Percentiles rank a stretch among this genome's conserved stretches.
Conservation (phyloP, 208 protist genomes). For the Wallacemonas sp. region DNA sequence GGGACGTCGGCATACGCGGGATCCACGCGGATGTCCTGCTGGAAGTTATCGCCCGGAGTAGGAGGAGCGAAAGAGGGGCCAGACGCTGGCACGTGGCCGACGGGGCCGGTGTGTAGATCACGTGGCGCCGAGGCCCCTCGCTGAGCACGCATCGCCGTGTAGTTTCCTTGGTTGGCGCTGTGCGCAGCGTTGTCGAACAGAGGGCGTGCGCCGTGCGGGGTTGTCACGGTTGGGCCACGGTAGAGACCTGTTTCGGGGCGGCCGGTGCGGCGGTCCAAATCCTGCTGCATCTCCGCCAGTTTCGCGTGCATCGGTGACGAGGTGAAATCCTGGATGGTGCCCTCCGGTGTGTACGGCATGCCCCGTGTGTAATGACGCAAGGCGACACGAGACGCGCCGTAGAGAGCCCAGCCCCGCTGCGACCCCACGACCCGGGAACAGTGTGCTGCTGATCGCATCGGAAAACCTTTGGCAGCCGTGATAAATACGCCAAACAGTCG, state of each 20-base stretch:
- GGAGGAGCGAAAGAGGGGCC: constrained; percentile 4
- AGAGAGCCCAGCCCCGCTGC: too few relatives aligned
- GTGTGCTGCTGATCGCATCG: too few relatives aligned
- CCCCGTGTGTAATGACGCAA: constrained; percentile 35
- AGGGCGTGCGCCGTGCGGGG: constrained; percentile 26
- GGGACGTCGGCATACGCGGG: constrained; percentile 35
- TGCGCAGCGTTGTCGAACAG: constrained; percentile 26
- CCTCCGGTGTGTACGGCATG: constrained; percentile 56
- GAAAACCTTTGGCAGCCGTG: not conserved
- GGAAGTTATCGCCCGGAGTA: constrained; percentile 20
- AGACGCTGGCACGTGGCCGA: too few relatives aligned
- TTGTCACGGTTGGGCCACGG: constrained; percentile 51
- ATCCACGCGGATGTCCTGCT: constrained; percentile 42
- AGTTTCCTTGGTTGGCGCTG: not conserved
- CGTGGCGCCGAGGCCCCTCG: not conserved
- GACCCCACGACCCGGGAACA: too few relatives aligned
- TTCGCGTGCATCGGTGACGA: constrained; percentile 43
- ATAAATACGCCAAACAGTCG: too few relatives aligned
- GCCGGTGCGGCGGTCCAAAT: constrained; percentile 38
- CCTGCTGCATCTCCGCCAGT: constrained; percentile 52
- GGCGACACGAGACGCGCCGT: too few relatives aligned
- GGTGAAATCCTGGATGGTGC: constrained; percentile 71
- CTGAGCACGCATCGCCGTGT: not conserved
- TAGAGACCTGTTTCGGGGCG: constrained; percentile 39
- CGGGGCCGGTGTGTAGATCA: not conserved